Conservation (phyloP, 176 grass and related monocot species). For the Aegilops speltoides region DNA sequence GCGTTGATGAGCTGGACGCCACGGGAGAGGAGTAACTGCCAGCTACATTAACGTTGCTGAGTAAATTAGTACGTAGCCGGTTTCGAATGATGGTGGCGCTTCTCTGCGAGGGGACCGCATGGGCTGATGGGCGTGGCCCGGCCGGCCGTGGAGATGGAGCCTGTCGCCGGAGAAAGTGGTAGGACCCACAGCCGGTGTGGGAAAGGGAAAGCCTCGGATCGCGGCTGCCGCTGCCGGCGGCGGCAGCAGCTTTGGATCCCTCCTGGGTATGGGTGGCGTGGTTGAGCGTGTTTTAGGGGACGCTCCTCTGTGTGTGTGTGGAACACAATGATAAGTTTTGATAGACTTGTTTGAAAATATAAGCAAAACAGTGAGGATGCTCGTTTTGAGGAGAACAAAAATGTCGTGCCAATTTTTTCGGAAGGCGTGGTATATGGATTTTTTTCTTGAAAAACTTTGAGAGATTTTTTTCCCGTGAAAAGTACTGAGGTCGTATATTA, state of each 20-base stretch:
- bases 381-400: too few relatives aligned
- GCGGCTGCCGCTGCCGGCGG: not conserved
- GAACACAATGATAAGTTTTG: too few relatives aligned
- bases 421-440: too few relatives aligned
- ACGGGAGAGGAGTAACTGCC: not conserved
- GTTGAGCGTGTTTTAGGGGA: not conserved
- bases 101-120: not conserved
- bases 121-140: not conserved
- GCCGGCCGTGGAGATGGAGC: not conserved
- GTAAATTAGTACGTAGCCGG: not conserved
- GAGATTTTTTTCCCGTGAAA: too few relatives aligned
- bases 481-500: too few relatives aligned
- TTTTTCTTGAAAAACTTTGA: too few relatives aligned
- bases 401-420: too few relatives aligned
- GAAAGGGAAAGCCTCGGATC: not conserved
- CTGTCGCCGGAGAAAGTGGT: not conserved
- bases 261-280: not conserved
- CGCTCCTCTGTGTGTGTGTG: not conserved
- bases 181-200: not conserved
- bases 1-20: not conserved
- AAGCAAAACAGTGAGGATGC: too few relatives aligned
- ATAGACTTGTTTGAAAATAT: too few relatives aligned
- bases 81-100: not conserved
- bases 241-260: not conserved
- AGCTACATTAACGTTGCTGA: not conserved